phyloP scores from a whole-genome alignment of 495 filamentous ascomycete genomes.

The Penicillium angulare region DNA sequence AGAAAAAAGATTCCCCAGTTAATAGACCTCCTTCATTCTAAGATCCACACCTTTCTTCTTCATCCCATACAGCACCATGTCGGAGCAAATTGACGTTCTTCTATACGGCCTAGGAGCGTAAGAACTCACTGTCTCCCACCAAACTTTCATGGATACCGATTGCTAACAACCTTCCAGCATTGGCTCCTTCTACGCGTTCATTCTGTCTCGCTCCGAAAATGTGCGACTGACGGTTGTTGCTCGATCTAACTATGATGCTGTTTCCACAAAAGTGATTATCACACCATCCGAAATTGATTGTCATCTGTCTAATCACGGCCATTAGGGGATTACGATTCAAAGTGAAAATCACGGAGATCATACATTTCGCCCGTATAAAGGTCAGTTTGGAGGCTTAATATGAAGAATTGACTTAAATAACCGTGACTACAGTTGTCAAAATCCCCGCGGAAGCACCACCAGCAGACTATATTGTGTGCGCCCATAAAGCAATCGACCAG shows the following conservation, averaged over 20 bases:
- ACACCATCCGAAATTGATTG: not conserved
- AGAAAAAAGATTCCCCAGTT: no score
- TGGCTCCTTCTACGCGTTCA: constrained; percentile 49
- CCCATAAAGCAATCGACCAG: constrained; percentile 52
- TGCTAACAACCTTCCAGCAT: constrained; percentile 23
- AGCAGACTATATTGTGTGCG: constrained; percentile 47
- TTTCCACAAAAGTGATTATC: constrained; percentile 32
- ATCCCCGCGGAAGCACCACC: constrained; percentile 35
- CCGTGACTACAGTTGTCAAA: constrained; percentile 32
- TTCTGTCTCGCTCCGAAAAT: constrained; percentile 36
- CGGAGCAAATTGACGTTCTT: constrained; percentile 33
- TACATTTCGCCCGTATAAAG: constrained; percentile 36
- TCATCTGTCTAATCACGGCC: not conserved
- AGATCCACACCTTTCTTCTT: not conserved
- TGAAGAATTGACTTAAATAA: not conserved
- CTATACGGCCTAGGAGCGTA: constrained; percentile 41
- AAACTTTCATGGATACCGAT: no score
- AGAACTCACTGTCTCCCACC: not conserved
- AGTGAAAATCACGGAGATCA: constrained; percentile 49
- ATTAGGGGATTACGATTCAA: constrained; percentile 43
- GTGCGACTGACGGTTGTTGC: constrained; percentile 52
- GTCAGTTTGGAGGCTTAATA: constrained; percentile 15
- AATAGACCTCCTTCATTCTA: not conserved
- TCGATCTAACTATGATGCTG: constrained; percentile 51
- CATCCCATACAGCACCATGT: constrained; percentile 18